A percentile compares a stretch with the other conserved stretches of the same genome.
phyloP scores from a whole-genome alignment of 805 yeast species.

The Sugiyamaella lignohabitans region DNA sequence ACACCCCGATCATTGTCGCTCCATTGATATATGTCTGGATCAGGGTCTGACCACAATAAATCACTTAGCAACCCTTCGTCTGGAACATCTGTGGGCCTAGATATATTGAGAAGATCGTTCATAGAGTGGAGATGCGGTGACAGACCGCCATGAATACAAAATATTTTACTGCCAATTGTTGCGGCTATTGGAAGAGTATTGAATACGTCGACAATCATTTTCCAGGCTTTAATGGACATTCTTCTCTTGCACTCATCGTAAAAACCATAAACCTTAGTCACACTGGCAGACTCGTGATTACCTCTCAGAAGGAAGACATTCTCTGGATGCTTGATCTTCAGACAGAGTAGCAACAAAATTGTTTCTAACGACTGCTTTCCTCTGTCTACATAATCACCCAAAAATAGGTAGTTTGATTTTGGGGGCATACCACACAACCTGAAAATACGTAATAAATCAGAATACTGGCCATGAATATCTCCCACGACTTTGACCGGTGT shows the following conservation, averaged over 20 bases:
- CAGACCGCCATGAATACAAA: conserved; percentile 77
- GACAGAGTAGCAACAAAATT: conserved; percentile 71
- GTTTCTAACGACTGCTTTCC: conserved; percentile 94
- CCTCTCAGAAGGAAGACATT: conserved; percentile 86
- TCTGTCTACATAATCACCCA: conserved; percentile 94
- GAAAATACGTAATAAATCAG: conserved; percentile 77
- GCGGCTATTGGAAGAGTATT: conserved; percentile 92
- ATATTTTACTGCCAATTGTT: conserved; percentile 83
- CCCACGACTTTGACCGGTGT: conserved; percentile 84
- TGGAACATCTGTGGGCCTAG: conserved; percentile 74
- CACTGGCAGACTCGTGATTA: conserved; percentile 93
- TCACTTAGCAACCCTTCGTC: conserved; percentile 68
- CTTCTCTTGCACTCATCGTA: conserved; percentile 95
- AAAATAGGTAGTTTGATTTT: conserved; percentile 73
- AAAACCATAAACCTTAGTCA: conserved; percentile 90
- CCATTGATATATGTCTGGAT: conserved; percentile 69
- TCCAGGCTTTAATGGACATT: conserved; percentile 84
- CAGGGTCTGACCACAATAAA: conserved; percentile 74
- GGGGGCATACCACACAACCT: conserved; percentile 95
- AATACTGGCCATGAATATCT: conserved; percentile 92
- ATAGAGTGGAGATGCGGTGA: conserved; percentile 62
- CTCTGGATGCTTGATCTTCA: conserved; percentile 89
- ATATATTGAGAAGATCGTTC: conserved; percentile 63
- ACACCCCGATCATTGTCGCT: conserved; percentile 77
- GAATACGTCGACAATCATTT: conserved; percentile 80